A percentile compares a stretch with the other conserved stretches of the same genome.
These are phyloP conservation scores for Aphanomyces euteiches DNA, from an alignment of 352 stramenopile species.

Conservation along the genomic window DNA sequence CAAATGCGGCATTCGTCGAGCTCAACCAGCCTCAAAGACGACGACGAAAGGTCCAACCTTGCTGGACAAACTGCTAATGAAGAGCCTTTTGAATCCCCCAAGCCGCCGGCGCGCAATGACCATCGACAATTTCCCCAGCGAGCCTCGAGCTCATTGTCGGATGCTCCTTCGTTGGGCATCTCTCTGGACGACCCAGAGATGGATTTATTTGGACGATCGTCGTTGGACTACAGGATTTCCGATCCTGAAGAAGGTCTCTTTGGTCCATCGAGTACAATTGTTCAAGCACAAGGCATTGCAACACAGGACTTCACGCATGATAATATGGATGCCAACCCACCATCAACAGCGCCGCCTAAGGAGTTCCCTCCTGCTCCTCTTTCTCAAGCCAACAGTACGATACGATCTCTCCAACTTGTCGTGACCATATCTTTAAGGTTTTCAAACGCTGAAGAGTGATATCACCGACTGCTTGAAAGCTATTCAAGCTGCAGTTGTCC, in stretches of 20 bases:
- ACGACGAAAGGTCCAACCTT: neutral
- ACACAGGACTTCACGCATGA: no score
- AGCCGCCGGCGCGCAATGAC: neutral
- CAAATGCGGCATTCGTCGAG: neutral
- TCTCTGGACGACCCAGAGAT: neutral
- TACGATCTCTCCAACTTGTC: no score
- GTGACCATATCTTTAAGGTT: no score
- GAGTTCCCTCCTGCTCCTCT: no score
- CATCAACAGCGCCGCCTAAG: no score
- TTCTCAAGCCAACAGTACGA: no score
- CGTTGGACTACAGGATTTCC: slow-evolving; percentile 6
- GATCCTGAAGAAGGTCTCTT: neutral
- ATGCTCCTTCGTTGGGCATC: no score
- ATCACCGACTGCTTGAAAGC: neutral
- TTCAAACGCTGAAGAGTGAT: neutral
- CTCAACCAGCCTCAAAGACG: neutral
- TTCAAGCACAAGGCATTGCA: neutral
- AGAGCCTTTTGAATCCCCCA: slow-evolving; percentile 6
- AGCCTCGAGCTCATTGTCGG: neutral
- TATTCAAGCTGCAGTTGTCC: neutral
- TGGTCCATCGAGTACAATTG: neutral
- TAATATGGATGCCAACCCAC: no score
- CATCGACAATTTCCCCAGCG: neutral
- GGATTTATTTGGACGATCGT: neutral
- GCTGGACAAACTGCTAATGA: slow-evolving; percentile 2